Conservation (phyloP, 495 filamentous ascomycete genomes). For the Lasiosphaeria ovina region DNA sequence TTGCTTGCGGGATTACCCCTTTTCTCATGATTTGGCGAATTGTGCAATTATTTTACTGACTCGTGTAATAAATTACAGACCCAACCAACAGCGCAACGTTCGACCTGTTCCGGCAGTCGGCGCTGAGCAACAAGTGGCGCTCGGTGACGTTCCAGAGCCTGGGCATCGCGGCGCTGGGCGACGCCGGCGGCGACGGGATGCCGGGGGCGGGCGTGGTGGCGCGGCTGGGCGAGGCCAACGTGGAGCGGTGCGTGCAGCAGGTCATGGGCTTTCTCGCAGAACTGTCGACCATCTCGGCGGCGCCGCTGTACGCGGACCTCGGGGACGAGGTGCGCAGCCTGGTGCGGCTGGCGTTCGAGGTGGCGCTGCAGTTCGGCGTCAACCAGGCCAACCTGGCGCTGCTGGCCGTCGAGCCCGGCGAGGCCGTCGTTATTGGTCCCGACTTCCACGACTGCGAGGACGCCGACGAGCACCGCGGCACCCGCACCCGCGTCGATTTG, state of each 20-base stretch:
- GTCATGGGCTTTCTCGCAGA: not conserved
- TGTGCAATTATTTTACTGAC: not conserved
- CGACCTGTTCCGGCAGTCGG: not conserved
- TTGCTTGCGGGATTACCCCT: not conserved
- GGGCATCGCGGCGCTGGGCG: not conserved
- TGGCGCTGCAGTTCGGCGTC: constrained; percentile 5
- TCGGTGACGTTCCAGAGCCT: constrained; percentile 2
- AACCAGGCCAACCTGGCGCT: constrained; percentile 5
- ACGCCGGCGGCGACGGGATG: not conserved
- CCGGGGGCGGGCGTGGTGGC: not conserved
- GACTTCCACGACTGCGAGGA: constrained; percentile 7
- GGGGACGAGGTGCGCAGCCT: not conserved
- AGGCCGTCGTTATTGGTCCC: not conserved
- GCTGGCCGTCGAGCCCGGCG: not conserved
- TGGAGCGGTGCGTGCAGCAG: not conserved
- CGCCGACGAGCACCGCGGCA: constrained; percentile 4
- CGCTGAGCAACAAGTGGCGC: constrained; percentile 6
- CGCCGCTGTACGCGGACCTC: not conserved
- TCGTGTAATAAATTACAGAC: not conserved
- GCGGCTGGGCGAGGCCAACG: not conserved
- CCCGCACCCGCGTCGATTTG: not conserved
- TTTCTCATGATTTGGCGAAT: too few relatives aligned
- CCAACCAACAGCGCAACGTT: not conserved
- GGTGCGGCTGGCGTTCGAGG: constrained; percentile 1
- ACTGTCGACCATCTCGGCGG: not conserved